Evolutionary conservation across 2,329 filamentous ascomycete genomes (phyloP), one percentile per base, ranked within the genome.

Genomic region (Aspergillus floridensis): DNA sequence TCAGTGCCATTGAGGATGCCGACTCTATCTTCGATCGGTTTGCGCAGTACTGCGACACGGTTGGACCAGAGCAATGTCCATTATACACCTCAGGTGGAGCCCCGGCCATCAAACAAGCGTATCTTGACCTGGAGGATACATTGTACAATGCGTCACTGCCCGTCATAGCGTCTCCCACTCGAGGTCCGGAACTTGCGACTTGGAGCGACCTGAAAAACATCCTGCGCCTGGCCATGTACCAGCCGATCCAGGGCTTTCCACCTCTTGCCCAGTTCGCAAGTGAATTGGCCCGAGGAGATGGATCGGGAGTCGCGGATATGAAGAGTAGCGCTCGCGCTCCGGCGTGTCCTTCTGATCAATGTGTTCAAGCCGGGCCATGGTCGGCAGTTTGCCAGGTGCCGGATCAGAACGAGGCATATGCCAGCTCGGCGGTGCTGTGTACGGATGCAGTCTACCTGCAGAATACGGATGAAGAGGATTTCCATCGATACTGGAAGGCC

Each of bases 11-110:
- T 5, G 41, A 60, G 5, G 74, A 77, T 29, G 70, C 74, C 0
- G 75, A 77, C 59, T 69, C 68, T 2, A 72, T 76, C 5, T 73
- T 77, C 53, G 68, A 71, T 24, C 66, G 63, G 3, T 75, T 77
- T 54, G 62, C 64, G 5, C 31, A 65, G 0, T 76, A 76, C 57
- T 77, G 75, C 47, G 52, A 73, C 53, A 46, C 53, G 2, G 70
- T 59, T 1, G 75, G 74, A 0, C 62, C 60, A 0, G 60, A 59
- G 1, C 59, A 48, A 2, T 77, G 74, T 58, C 72, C 73, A 2
- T 68, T 76, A 16, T 73, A 74, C 41, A 44, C 51, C 0, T 52
- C 56, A 0, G 73, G 71, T 0, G 72, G 71, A 4, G 62, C 71
- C 0, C 57, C 62, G 1, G 68, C 65, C 1, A 75, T 76, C 53